Evolutionary conservation across 129 eudicot species (phyloP).

Genomic region (Daucus carota): DNA sequence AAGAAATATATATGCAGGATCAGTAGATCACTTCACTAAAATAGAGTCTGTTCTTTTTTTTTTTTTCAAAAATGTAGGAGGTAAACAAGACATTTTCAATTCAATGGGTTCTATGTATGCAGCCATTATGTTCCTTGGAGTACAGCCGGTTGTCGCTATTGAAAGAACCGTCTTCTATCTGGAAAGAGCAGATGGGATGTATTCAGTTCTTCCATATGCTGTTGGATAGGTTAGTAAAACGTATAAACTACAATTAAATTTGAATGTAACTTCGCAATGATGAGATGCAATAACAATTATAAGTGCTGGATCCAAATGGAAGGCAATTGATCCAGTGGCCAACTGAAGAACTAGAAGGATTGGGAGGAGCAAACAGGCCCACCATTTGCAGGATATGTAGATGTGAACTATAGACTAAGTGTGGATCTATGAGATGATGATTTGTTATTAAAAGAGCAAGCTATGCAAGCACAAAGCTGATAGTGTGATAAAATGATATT

Average conservation of each 20-base stretch:
- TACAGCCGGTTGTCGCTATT: conserved; percentile 74
- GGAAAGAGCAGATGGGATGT: conserved; percentile 98
- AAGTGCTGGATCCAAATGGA: no score
- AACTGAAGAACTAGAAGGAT: no score
- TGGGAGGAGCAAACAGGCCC: no score
- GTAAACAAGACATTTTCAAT: conserved; percentile 50
- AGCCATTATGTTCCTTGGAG: conserved; percentile 75
- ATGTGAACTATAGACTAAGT: no score
- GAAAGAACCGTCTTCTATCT: conserved; percentile 89
- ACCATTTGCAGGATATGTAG: no score
- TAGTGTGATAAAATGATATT: no score
- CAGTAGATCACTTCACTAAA: neutral
- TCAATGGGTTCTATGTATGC: conserved; percentile 96
- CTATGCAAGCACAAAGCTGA: no score
- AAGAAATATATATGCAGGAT: no score
- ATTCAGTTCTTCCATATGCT: conserved; percentile 88
- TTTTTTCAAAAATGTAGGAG: conserved; percentile 29
- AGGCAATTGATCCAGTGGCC: no score
- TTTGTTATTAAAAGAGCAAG: no score
- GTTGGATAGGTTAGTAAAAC: conserved; percentile 90
- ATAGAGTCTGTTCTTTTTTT: neutral
- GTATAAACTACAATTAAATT: neutral
- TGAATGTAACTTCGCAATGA: neutral
- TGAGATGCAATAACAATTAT: no score
- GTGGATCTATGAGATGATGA: no score